Base-by-base conservation (phyloP, 2,329 filamentous ascomycete species). In the Periconia macrospinosa region DNA sequence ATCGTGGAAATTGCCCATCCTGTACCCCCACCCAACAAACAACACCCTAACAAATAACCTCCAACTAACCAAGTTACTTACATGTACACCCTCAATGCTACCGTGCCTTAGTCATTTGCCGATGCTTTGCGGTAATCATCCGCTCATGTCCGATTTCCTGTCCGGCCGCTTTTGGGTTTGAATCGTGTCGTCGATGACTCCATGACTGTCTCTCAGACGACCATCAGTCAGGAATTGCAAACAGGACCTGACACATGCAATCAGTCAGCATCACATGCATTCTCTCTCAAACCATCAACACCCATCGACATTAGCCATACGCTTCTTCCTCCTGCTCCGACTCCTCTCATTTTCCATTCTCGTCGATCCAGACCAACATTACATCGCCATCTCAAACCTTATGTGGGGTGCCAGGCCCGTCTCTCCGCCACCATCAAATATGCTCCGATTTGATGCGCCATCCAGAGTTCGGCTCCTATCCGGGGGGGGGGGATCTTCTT, bases 381-480 rank as follows among this genome's bases (percentile, higher is more conserved):
- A 3, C 33, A 14, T 27, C 5, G 8, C 23, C 23, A 7, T 43
- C n/a, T 19, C 17, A 27, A 27, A 35, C 48, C 17, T 23, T 42
- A 30, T 37, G 37, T 50, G 41, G 48, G 23, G 19, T 14, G 10
- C 20, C 41, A 50, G 48, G 48, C 41, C 48, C 48, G 48, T n/a
- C 2, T 45, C 48, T 50, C 48, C 48, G 48, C 23, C 23, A 9
- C 11, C 30, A 33, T 7, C 30, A 33, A 13, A 33, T 13, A 8
- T 13, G 7, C 30, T 13, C 8, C 13, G 8, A 33, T 13, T 33
- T 7, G 30, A 33, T 13, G 30, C 30, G n/a, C 23, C 23, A 3
- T 27, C 23, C 23, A 27, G 23, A 27, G 5, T 27, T 37, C 33
- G 33, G 33, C 5, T 37, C 33, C 3, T 10, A 37, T 37, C 33